Conservation (phyloP, 1,284 basidiomycete species). For the Phylloboletellus chloephorus region DNA sequence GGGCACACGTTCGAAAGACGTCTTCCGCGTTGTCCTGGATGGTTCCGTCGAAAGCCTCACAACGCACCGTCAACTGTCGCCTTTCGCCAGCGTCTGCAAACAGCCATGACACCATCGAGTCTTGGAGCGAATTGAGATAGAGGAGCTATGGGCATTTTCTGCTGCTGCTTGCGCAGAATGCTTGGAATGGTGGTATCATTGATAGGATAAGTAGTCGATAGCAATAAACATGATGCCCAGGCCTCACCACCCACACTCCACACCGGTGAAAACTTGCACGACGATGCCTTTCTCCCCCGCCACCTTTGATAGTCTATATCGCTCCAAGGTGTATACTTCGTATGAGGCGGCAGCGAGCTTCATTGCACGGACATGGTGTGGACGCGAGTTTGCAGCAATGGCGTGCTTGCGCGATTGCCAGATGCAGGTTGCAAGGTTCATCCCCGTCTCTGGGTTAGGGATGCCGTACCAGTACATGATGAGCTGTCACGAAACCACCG, state of each 20-base stretch:
- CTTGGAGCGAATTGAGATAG: constrained; percentile 37
- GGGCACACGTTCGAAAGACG: constrained; percentile 14
- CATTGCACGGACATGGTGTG: constrained; percentile 80
- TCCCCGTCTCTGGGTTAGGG: constrained; percentile 66
- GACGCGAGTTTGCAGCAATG: constrained; percentile 70
- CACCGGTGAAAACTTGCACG: constrained; percentile 56
- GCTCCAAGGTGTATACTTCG: constrained; percentile 74
- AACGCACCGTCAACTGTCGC: constrained; percentile 8
- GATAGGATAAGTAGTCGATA: constrained; percentile 5
- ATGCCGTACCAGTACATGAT: constrained; percentile 88
- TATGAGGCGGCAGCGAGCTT: constrained; percentile 72
- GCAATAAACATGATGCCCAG: not conserved
- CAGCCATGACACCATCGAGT: constrained; percentile 47
- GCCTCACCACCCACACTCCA: constrained; percentile 68
- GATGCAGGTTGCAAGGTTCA: constrained; percentile 92
- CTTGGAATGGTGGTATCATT: not conserved
- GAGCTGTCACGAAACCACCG: constrained; percentile 39
- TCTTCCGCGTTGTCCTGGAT: constrained; percentile 28
- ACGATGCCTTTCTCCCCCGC: constrained; percentile 51
- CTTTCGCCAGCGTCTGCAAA: constrained; percentile 34
- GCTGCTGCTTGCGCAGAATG: constrained; percentile 8
- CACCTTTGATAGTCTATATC: constrained; percentile 65
- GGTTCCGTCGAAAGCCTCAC: constrained; percentile 15
- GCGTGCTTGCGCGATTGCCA: constrained; percentile 88
- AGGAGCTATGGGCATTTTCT: not conserved